Base-by-base conservation (phyloP, 257 asterid genomes). In the Nicotiana knightiana region DNA sequence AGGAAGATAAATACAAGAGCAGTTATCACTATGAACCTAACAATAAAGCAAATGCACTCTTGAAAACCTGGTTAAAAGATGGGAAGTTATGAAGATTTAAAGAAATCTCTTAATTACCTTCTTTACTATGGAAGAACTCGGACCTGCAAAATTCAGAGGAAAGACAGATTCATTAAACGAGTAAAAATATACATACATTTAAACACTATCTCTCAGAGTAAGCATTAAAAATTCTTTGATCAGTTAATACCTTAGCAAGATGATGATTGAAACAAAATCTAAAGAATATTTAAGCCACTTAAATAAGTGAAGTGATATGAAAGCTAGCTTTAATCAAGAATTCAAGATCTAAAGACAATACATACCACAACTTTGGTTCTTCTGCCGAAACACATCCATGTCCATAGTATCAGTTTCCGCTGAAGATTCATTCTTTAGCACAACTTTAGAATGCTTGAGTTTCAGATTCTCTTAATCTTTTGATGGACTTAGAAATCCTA, bases 31-130 rank as follows among this genome's bases (percentile, higher is more conserved):
- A 73, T 59, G 15, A 48, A 71, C 15, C 28, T 73, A 7, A 48
- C 26, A 57, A 48, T 26, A 73, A 73, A 73, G 15, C 78, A 71
- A 71, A 43, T 12, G 13, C 35, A 55, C 55, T 68, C 77, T 81
- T 35, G 17, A 57, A 76, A 81, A 28, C 78, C n/a, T 63, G 66
- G 61, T 58, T 62, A 57, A 62, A 68, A 68, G 57, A 68, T 39
- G 43, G 77, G 57, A 68, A 68, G 37, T 21, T 48, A 2, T 30
- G 83, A 70, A 76, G 61, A 43, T 32, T 33, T 30, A 84, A 71
- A 46, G 7, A 53, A 48, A 58, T 53, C 63, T 43, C 62, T 65
- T 54, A 51, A 70, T 85, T 90, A 93, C 98, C 98, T 94, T 90
- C 83, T 83, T 88, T 43, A 91, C 77, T 30, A 86, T 82, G 68